phyloP scores from a whole-genome alignment of 139 green algal genomes.

The Coelastrella sp. region DNA sequence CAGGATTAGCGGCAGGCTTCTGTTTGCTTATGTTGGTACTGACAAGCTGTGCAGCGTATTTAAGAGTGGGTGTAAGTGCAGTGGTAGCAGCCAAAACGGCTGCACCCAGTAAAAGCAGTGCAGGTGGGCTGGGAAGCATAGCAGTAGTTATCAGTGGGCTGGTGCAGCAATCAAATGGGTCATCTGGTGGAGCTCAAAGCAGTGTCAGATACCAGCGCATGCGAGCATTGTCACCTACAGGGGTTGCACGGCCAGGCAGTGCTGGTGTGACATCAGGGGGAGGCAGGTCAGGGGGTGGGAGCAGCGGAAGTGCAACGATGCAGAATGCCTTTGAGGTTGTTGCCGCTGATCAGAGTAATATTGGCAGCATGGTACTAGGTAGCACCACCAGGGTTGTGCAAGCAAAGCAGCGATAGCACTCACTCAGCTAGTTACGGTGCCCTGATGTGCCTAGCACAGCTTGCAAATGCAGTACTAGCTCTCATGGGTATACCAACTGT shows the following conservation, averaged over 20 bases:
- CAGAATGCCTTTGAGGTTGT: not conserved
- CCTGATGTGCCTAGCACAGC: too few species aligned
- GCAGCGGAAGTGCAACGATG: not conserved
- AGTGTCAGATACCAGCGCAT: not conserved
- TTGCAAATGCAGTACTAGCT: too few species aligned
- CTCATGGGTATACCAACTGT: too few species aligned
- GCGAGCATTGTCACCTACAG: not conserved
- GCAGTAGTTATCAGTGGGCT: not conserved
- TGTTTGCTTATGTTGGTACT: slow-evolving; percentile 2
- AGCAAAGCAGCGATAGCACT: not conserved
- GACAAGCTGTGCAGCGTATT: not conserved
- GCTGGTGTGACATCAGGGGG: not conserved
- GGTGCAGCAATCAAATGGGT: not conserved
- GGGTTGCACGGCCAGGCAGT: not conserved
- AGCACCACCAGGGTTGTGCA: not conserved
- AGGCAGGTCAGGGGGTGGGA: not conserved
- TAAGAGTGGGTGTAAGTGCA: not conserved
- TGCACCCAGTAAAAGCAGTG: not conserved
- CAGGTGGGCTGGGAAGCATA: not conserved
- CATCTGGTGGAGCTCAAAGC: not conserved
- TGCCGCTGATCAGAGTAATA: not conserved
- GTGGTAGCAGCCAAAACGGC: not conserved
- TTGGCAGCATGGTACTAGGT: not conserved
- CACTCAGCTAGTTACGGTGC: too few species aligned
- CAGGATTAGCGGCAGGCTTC: not conserved